Percentiles rank a stretch among this genome's conserved stretches.
phyloP scores from a whole-genome alignment of 495 filamentous ascomycete genomes.

The Jackrogersella multiformis region DNA sequence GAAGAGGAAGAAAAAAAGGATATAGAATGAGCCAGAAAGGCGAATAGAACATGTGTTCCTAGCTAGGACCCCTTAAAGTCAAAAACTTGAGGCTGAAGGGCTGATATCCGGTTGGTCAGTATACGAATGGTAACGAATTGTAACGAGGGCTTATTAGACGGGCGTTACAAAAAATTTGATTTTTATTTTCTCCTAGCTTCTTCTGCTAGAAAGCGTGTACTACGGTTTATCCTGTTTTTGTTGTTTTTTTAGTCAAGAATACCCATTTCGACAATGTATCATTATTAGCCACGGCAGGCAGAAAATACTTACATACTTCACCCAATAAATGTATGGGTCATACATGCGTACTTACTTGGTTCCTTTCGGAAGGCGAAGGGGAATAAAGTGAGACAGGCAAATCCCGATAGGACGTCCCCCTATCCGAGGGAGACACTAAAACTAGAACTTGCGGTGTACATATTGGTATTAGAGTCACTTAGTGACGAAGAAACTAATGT shows the following conservation, averaged over 20 bases:
- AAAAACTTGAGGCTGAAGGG: not conserved
- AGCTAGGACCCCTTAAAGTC: not conserved
- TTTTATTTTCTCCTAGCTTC: slow-evolving; percentile 2
- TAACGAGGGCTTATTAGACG: slow-evolving; percentile 16
- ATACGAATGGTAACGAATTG: slow-evolving; percentile 23
- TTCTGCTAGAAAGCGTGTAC: slow-evolving; percentile 5
- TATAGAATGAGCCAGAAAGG: slow-evolving; percentile 8
- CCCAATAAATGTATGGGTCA: not conserved
- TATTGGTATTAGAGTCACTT: not conserved
- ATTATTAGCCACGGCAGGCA: not conserved
- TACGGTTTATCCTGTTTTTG: not conserved
- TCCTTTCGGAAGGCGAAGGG: not conserved
- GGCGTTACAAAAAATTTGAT: slow-evolving; percentile 4
- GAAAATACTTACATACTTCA: not conserved
- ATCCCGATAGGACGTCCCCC: not conserved
- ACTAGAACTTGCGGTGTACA: not conserved
- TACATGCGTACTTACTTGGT: not conserved
- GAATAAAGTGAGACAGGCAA: not conserved
- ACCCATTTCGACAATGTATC: slow-evolving; percentile 8
- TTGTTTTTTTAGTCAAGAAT: not conserved
- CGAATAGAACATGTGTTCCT: not conserved
- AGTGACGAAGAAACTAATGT: not conserved
- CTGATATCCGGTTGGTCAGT: slow-evolving; percentile 13
- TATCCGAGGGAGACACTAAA: not conserved
- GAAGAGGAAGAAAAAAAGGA: slow-evolving; percentile 6